Percentiles rank a stretch among this genome's conserved stretches.
These are phyloP conservation scores for Leishmania mexicana DNA, from an alignment of 208 protist genomes.

Conservation along the genomic window DNA sequence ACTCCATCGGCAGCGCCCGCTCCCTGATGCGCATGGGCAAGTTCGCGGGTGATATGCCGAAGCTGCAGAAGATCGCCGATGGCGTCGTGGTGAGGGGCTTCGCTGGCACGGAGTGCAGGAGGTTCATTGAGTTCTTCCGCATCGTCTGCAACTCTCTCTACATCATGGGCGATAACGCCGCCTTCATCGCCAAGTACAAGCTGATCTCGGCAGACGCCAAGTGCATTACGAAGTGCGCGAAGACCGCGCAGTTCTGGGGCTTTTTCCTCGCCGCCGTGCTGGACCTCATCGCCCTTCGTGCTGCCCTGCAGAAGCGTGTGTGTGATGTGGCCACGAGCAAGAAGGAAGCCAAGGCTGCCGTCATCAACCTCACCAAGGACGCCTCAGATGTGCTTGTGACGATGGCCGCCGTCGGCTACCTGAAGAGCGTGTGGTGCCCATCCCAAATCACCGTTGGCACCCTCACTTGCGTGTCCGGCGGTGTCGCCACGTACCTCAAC, in stretches of 20 bases:
- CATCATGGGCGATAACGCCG: conserved; percentile 89
- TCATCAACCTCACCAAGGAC: conserved; percentile 84
- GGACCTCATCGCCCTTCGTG: conserved; percentile 74
- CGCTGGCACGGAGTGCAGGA: conserved; percentile 52
- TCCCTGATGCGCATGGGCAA: conserved; percentile 92
- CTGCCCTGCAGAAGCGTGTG: conserved; percentile 57
- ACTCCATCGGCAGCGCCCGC: conserved; percentile 78
- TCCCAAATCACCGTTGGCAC: conserved; percentile 59
- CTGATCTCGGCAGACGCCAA: conserved; percentile 62
- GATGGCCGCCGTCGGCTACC: conserved; percentile 86
- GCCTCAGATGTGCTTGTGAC: conserved; percentile 79
- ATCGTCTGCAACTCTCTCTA: conserved; percentile 88
- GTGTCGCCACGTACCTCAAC: conserved; percentile 89
- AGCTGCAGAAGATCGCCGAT: conserved; percentile 63
- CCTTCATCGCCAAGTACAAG: conserved; percentile 84
- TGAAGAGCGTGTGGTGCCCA: conserved; percentile 74
- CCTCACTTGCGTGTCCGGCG: conserved; percentile 85
- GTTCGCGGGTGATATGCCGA: conserved; percentile 86
- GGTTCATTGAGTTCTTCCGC: conserved; percentile 84
- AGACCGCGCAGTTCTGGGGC: conserved; percentile 92
- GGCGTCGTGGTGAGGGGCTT: conserved; percentile 45
- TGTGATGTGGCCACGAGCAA: conserved; percentile 56
- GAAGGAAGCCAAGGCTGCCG: conserved; percentile 78
- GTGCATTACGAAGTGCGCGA: conserved; percentile 57
- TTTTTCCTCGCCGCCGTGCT: conserved; percentile 90